These are phyloP conservation scores for Plasmodium gonderi DNA, from an alignment of 169 alveolate species.

Conservation along the genomic window DNA sequence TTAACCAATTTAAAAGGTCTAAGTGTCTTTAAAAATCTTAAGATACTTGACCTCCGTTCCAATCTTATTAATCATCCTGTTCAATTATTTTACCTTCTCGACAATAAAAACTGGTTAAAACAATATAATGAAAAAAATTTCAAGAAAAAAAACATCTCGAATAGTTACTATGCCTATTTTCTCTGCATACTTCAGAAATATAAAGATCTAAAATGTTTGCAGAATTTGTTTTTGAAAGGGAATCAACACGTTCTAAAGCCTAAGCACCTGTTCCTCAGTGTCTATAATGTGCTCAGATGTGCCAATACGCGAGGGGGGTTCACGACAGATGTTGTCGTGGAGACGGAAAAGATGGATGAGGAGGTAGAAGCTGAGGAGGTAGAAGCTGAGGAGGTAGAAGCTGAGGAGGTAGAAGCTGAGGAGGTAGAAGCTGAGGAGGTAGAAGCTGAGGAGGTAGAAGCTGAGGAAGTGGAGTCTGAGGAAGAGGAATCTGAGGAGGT, in stretches of 20 bases:
- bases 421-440: background rate
- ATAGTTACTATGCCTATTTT: constrained; percentile 14
- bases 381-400: constrained; percentile 2
- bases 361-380: background rate
- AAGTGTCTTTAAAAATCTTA: constrained; percentile 52
- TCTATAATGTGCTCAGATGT: constrained; percentile 15
- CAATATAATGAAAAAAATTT: background rate
- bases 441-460: background rate
- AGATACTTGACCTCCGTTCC: constrained; percentile 30
- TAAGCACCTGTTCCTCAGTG: constrained; percentile 19
- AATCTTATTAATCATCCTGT: constrained; percentile 64
- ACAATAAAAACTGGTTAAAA: constrained; percentile 50
- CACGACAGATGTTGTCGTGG: background rate
- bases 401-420: background rate
- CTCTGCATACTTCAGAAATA: constrained; percentile 11
- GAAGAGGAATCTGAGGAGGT: background rate
- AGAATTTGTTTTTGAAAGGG: constrained; percentile 24
- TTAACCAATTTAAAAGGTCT: constrained; percentile 50
- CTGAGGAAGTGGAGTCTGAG: background rate
- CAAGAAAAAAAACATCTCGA: background rate
- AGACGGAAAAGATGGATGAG: background rate
- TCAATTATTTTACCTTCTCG: constrained; percentile 50
- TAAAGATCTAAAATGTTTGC: constrained; percentile 6
- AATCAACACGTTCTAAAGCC: constrained; percentile 28
- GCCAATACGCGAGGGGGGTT: background rate